A percentile compares a stretch with the other conserved stretches of the same genome.
Evolutionary conservation across 768 basidiomycete species (phyloP).

Genomic region (Phlegmacium glaucopus): DNA sequence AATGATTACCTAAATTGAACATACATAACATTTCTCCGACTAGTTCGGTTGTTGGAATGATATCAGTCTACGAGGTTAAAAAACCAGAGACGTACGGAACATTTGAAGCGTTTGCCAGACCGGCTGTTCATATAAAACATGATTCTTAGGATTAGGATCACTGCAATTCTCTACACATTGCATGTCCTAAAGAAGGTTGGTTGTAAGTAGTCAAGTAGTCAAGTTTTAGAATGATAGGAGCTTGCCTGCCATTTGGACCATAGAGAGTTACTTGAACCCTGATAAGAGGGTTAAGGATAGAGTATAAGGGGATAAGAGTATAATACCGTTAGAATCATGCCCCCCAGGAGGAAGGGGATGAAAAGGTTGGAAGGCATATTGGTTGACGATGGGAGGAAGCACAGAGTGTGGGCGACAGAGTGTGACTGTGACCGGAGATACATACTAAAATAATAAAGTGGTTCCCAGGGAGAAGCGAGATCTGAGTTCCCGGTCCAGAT

Average conservation of each 20-base stretch:
- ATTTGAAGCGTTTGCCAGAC: slow-evolving; percentile 92
- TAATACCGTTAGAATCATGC: slow-evolving; percentile 88
- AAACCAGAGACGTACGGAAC: slow-evolving; percentile 60
- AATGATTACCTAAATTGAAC: slow-evolving; percentile 29
- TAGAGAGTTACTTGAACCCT: slow-evolving; percentile 80
- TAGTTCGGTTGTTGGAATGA: slow-evolving; percentile 34
- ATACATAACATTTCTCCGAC: slow-evolving; percentile 93
- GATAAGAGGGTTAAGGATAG: slow-evolving; percentile 1
- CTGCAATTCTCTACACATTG: slow-evolving; percentile 96
- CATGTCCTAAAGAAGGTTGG: slow-evolving; percentile 65
- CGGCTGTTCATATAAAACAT: slow-evolving; percentile 88
- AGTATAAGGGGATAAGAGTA: not conserved
- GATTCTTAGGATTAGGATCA: slow-evolving; percentile 54
- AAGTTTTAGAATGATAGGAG: not conserved
- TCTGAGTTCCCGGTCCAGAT: slow-evolving; percentile 30
- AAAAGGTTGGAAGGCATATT: slow-evolving; percentile 67
- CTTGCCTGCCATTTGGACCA: slow-evolving; percentile 82
- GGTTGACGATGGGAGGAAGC: slow-evolving; percentile 11
- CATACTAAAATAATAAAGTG: not conserved
- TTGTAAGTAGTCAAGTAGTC: slow-evolving; percentile 2
- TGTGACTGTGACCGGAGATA: slow-evolving; percentile 25
- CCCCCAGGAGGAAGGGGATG: slow-evolving; percentile 78
- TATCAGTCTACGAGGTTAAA: slow-evolving; percentile 14
- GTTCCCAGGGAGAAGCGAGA: slow-evolving; percentile 29
- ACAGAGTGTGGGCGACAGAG: slow-evolving; percentile 6